Evolutionary conservation across 495 filamentous ascomycete genomes (phyloP).

Genomic region (Durotheca rogersii): DNA sequence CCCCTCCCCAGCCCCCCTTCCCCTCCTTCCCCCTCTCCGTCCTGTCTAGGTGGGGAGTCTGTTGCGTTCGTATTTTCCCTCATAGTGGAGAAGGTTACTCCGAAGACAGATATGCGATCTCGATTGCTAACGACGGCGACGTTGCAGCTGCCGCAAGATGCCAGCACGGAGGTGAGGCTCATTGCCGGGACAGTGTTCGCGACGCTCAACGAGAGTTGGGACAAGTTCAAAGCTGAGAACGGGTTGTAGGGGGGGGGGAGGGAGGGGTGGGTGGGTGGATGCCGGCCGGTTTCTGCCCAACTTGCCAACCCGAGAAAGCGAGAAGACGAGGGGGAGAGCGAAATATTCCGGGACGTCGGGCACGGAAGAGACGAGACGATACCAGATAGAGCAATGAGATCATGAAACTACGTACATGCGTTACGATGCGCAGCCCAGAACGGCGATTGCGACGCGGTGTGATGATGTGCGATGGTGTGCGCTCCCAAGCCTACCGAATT

Average conservation of each 20-base stretch:
- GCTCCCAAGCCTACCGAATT: background rate
- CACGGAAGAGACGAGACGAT: background rate
- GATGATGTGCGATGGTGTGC: too few relatives aligned
- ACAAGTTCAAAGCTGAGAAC: constrained; percentile 94
- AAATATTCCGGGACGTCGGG: background rate
- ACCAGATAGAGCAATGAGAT: background rate
- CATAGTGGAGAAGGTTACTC: constrained; percentile 4
- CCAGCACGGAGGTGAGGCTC: constrained; percentile 93
- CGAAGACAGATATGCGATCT: constrained; percentile 3
- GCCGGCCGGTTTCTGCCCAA: background rate
- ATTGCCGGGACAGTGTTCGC: constrained; percentile 88
- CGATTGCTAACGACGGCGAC: constrained; percentile 18
- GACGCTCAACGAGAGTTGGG: constrained; percentile 95
- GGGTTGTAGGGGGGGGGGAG: constrained; percentile 64
- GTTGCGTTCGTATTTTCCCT: too few relatives aligned
- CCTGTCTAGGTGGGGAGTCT: too few relatives aligned
- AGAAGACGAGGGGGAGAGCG: background rate
- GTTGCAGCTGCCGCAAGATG: constrained; percentile 74
- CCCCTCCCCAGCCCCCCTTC: too few relatives aligned
- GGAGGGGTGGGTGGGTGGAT: too few relatives aligned
- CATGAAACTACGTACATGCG: background rate
- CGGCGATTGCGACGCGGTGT: background rate
- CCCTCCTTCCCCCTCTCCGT: too few relatives aligned
- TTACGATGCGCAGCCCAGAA: background rate
- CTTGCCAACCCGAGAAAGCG: constrained; percentile 8